Conservation (phyloP, 371 early-diverging fungal species). For the Mucor racemosus region DNA sequence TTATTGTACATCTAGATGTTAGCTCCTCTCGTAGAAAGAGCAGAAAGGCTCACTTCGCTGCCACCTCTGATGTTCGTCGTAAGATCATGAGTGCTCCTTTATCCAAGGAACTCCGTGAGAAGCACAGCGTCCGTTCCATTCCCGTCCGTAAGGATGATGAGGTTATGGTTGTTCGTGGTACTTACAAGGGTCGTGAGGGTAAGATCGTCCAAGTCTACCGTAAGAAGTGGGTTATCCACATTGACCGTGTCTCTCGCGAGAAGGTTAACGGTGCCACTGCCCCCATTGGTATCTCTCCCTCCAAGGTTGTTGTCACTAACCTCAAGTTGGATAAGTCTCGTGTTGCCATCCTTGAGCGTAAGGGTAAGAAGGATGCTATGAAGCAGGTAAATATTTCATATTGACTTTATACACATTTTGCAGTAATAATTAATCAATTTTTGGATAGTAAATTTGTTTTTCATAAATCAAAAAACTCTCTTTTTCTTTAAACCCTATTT, state of each 20-base stretch:
- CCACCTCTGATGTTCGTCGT: slow-evolving; percentile 92
- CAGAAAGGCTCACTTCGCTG: slow-evolving; percentile 98
- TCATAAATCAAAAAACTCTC: not conserved
- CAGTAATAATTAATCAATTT: not conserved
- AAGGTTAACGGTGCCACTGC: slow-evolving; percentile 96
- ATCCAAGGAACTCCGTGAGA: slow-evolving; percentile 88
- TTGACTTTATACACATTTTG: not conserved
- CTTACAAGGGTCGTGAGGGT: slow-evolving; percentile 96
- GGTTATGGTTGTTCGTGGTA: slow-evolving; percentile 94
- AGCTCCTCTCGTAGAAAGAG: slow-evolving; percentile 94
- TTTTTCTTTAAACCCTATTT: slow-evolving; percentile 2
- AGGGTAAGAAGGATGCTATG: slow-evolving; percentile 60
- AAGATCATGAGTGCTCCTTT: slow-evolving; percentile 95
- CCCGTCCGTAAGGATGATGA: slow-evolving; percentile 98
- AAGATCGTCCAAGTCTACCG: slow-evolving; percentile 96
- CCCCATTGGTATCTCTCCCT: slow-evolving; percentile 95
- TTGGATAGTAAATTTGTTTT: slow-evolving; percentile 1
- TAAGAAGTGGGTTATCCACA: slow-evolving; percentile 97
- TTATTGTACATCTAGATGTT: slow-evolving; percentile 64
- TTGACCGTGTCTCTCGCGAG: slow-evolving; percentile 94
- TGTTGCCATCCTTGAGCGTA: slow-evolving; percentile 82
- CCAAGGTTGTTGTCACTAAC: slow-evolving; percentile 96
- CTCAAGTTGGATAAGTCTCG: slow-evolving; percentile 96
- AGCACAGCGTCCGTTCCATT: slow-evolving; percentile 72
- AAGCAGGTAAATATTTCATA: slow-evolving; percentile 36